Evolutionary conservation across 2,329 filamentous ascomycete genomes (phyloP), one percentile per base, ranked within the genome.

Genomic region (Rutstroemia sp.): DNA sequence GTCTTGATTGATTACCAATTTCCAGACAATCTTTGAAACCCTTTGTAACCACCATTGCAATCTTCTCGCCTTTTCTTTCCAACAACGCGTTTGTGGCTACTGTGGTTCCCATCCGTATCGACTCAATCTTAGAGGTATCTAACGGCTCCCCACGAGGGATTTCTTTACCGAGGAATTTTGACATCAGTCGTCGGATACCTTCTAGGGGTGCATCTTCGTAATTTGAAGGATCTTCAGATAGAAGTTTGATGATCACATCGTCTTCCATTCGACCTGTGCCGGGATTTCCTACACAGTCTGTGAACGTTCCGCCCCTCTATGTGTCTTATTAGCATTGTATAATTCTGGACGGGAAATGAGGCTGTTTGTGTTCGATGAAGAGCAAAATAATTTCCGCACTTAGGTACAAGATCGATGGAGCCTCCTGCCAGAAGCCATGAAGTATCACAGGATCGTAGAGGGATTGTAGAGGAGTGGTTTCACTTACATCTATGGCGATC

Each of bases 21-120:
- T 85, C 80, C 23, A 96, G 75, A 64, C 89, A 95, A 70, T 96
- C 91, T 63, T 83, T 86, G 76, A 96, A 96, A 0, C 92, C 92
- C 63, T 84, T 86, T 1, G 89, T 96, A 10, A 95, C 89, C 1
- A 96, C 83, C 71, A 96, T 80, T 14, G 89, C 91, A 68, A 94
- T 92, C 64, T 83, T 84, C 73, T 95, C 91, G 48, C 92, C 92
- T 71, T 96, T 96, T 57, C 92, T 78, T 72, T 96, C 92, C 2
- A 96, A 78, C 56, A 96, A 73, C 0, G 92, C 92, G 70, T 96
- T 96, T 0, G 92, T 96, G 9, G 92, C 92, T 12, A 96, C 91
- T 0, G 92, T 96, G 1, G 92, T 96, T 46, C 92, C 92, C 92
- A 96, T 96, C 48, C 92, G 86, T 69, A 96, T 96, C 55, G 88